phyloP scores from a whole-genome alignment of 208 protist species.

The Zelonia costaricensis region DNA sequence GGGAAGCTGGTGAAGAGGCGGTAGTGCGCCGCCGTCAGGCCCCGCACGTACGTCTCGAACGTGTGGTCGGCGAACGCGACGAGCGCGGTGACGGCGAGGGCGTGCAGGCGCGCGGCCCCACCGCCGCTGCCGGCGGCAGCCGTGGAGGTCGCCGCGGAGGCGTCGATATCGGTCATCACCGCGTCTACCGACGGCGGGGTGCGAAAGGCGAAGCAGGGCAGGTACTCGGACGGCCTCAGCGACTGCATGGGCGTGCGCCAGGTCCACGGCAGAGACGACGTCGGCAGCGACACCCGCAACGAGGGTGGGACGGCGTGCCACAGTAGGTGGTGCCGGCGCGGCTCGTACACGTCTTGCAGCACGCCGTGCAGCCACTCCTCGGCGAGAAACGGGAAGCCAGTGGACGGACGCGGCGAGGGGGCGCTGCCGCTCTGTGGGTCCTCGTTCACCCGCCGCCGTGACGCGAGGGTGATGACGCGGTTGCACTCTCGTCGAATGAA shows the following conservation, averaged over 20 bases:
- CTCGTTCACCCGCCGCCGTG: background rate
- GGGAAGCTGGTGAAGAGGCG: slow-evolving; percentile 43
- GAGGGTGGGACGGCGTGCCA: slow-evolving; percentile 14
- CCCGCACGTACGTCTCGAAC: slow-evolving; percentile 47
- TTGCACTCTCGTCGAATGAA: slow-evolving; percentile 37
- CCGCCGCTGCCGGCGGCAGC: background rate
- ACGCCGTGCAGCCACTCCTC: slow-evolving; percentile 15
- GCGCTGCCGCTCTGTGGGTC: too few relatives aligned
- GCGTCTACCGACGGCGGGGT: slow-evolving; percentile 6
- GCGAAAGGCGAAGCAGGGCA: slow-evolving; percentile 28
- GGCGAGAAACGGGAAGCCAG: slow-evolving; percentile 10
- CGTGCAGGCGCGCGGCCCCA: slow-evolving; percentile 6
- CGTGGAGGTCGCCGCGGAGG: too few relatives aligned
- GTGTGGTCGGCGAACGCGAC: slow-evolving; percentile 28
- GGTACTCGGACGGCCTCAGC: slow-evolving; percentile 17
- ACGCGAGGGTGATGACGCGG: slow-evolving; percentile 6
- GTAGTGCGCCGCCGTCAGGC: slow-evolving; percentile 47
- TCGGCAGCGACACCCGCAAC: slow-evolving; percentile 8
- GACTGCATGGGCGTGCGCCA: slow-evolving; percentile 23
- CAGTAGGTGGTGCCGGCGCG: slow-evolving; percentile 8
- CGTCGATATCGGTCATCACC: slow-evolving; percentile 2
- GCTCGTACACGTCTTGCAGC: slow-evolving; percentile 20
- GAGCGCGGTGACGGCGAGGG: slow-evolving; percentile 22
- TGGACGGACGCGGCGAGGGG: background rate
- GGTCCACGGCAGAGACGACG: slow-evolving; percentile 19